Conservation (phyloP, 768 basidiomycete genomes). For the Suillus decipiens region DNA sequence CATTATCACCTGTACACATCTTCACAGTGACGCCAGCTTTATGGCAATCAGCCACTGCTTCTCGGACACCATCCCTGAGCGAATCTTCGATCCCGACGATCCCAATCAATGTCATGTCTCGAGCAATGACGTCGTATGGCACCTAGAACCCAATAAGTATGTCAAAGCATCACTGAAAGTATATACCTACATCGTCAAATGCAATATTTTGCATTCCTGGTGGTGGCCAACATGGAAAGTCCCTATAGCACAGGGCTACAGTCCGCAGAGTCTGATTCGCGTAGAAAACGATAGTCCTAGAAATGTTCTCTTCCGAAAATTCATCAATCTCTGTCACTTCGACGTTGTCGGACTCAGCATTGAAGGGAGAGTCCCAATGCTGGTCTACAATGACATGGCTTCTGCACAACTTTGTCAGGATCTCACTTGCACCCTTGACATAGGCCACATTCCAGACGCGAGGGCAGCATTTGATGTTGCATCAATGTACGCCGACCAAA, state of each 20-base stretch:
- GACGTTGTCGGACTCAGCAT: slow-evolving; percentile 34
- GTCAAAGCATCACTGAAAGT: slow-evolving; percentile 6
- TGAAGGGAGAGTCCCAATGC: slow-evolving; percentile 18
- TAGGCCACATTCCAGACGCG: slow-evolving; percentile 35
- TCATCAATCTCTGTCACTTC: slow-evolving; percentile 64
- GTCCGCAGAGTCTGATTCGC: slow-evolving; percentile 95
- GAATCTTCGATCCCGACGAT: slow-evolving; percentile 98
- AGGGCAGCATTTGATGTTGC: not conserved
- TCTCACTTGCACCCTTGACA: slow-evolving; percentile 94
- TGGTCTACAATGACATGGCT: slow-evolving; percentile 68
- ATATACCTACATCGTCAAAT: slow-evolving; percentile 53
- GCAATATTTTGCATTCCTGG: slow-evolving; percentile 38
- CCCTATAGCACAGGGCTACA: slow-evolving; percentile 91
- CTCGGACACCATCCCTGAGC: slow-evolving; percentile 83
- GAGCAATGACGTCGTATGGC: slow-evolving; percentile 66
- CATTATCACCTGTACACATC: slow-evolving; percentile 99
- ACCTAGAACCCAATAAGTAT: slow-evolving; percentile 43
- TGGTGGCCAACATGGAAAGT: slow-evolving; percentile 88
- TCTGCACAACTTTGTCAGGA: slow-evolving; percentile 77
- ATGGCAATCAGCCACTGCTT: slow-evolving; percentile 89
- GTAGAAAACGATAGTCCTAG: slow-evolving; percentile 94
- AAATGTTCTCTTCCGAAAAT: slow-evolving; percentile 78
- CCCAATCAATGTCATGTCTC: slow-evolving; percentile 80
- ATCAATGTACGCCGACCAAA: no score
- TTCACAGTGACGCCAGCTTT: slow-evolving; percentile 91